Evolutionary conservation across 2,329 filamentous ascomycete species (phyloP).

Genomic region (Colletotrichum sp.): DNA sequence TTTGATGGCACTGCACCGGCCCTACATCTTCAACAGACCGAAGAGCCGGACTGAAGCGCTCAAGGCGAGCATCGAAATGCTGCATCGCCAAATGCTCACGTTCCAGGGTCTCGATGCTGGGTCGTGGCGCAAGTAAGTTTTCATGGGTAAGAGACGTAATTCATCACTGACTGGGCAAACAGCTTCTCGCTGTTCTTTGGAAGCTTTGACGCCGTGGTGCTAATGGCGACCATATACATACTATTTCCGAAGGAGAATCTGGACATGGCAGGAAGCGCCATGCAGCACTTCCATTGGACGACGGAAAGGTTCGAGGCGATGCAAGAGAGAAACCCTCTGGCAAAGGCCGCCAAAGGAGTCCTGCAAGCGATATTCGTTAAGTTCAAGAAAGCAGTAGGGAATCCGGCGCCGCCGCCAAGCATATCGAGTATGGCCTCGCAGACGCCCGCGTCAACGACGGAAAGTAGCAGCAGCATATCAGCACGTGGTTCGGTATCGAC

Average conservation of each 20-base stretch:
- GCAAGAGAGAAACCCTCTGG: slow-evolving; percentile 56
- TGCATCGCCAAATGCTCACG: slow-evolving; percentile 56
- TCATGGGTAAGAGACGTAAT: background rate
- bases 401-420: slow-evolving; percentile 20
- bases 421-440: slow-evolving; percentile 10
- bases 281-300: slow-evolving; percentile 64
- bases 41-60: slow-evolving; percentile 60
- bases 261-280: slow-evolving; percentile 48
- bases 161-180: background rate
- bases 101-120: slow-evolving; percentile 53
- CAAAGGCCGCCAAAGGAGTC: slow-evolving; percentile 58
- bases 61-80: slow-evolving; percentile 57
- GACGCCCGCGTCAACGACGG: slow-evolving; percentile 20
- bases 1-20: slow-evolving; percentile 63
- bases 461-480: slow-evolving; percentile 17
- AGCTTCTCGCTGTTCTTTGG: slow-evolving; percentile 64
- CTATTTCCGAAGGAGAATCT: slow-evolving; percentile 61
- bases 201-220: slow-evolving; percentile 67
- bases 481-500: slow-evolving; percentile 17
- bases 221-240: slow-evolving; percentile 65
- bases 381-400: slow-evolving; percentile 53
- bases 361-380: slow-evolving; percentile 59
- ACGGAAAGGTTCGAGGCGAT: slow-evolving; percentile 63
- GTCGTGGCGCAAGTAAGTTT: slow-evolving; percentile 48
- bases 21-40: slow-evolving; percentile 63